Base-by-base conservation (phyloP, 2,329 filamentous ascomycete genomes). In the Cladophialophora yegresii region DNA sequence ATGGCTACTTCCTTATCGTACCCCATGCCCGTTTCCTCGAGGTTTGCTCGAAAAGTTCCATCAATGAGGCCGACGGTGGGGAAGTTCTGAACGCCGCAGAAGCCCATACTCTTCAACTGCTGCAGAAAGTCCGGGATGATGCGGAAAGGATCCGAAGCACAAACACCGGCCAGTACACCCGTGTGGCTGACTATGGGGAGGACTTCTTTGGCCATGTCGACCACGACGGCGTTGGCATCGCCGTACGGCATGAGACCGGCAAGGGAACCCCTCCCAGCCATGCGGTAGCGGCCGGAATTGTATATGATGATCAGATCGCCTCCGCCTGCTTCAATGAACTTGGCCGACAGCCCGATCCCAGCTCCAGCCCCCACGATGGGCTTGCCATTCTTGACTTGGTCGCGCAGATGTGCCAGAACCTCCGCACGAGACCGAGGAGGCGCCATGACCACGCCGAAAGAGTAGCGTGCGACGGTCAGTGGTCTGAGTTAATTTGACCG, bases 21-120 rank as follows among this genome's bases (percentile, higher is more conserved):
- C 0, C 85, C 84, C 87, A 91, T 91, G 8, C 85, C 87, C 1
- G 88, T 90, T 74, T 90, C 87, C 72, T 91, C 89, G 1, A 91
- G 80, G 68, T 88, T 87, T 23, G 81, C 80, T 12, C 89, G 82
- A 72, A 91, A 90, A 12, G 80, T 80, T 1, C 87, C 88, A 73
- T 91, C 88, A 40, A 90, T 87, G 23, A 91, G 77, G 0, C 88
- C 88, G 16, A 71, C 69, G 0, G 88, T 90, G 0, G 88, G 88
- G 72, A 91, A 91, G 71, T 91, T 91, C 74, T 91, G 88, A 13
- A 90, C 82, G 1, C 89, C 89, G 1, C 84, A 83, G 68, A 91
- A 90, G 0, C 88, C 88, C 16, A 89, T 75, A 1, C 81, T 81
- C 61, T 83, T 82, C 40, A 91, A 77, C 72, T 89, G 82, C 20